Evolutionary conservation across 306 rosid genomes (phyloP).

Genomic region (Lathyrus sativus): DNA sequence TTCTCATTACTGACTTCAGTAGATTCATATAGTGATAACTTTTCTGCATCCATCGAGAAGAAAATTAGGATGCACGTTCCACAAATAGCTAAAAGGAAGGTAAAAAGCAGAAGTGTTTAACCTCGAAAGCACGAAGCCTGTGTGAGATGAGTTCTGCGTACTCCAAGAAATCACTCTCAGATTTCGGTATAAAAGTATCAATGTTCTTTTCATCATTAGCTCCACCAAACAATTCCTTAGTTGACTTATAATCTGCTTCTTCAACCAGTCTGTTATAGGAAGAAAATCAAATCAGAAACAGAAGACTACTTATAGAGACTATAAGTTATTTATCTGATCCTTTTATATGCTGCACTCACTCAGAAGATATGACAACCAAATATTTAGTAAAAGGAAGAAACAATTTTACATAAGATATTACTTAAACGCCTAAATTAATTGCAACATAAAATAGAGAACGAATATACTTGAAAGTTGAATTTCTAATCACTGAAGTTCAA

Average conservation of each 20-base stretch:
- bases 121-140: conserved; percentile 74
- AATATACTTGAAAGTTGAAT: neutral
- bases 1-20: conserved; percentile 79
- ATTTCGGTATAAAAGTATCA: conserved; percentile 86
- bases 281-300: conserved; percentile 16
- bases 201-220: conserved; percentile 68
- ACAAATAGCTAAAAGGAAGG: neutral
- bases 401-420: conserved; percentile 8
- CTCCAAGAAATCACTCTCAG: conserved; percentile 85
- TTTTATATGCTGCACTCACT: neutral
- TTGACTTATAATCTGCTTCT: conserved; percentile 85
- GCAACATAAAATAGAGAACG: neutral
- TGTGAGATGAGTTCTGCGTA: conserved; percentile 84
- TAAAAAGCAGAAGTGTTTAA: conserved; percentile 3
- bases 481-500: neutral
- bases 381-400: neutral
- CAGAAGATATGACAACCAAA: conserved; percentile 8
- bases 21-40: conserved; percentile 74
- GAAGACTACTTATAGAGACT: neutral
- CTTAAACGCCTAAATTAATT: neutral
- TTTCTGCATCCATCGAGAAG: conserved; percentile 61
- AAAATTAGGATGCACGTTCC: conserved; percentile 28
- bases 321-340: conserved; percentile 3
- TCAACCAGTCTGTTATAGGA: conserved; percentile 68
- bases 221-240: conserved; percentile 74